Evolutionary conservation across 2,329 filamentous ascomycete species (phyloP).

Genomic region (Phyllosticta citrichinensis): DNA sequence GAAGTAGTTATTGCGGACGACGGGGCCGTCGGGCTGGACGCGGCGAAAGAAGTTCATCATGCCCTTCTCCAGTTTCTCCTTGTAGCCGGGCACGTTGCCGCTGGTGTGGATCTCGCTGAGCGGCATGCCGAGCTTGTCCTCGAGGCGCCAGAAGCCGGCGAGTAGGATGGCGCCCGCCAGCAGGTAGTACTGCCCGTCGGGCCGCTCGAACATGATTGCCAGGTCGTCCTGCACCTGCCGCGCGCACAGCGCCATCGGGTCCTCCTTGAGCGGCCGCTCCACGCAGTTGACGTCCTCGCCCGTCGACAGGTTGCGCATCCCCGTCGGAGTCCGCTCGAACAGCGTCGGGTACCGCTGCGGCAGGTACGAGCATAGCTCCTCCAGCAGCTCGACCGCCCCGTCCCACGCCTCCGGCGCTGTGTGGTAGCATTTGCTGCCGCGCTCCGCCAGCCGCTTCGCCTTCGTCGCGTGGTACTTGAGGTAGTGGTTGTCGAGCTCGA

Average conservation of each 20-base stretch:
- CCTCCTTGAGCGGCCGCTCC: constrained; percentile 55
- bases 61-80: constrained; percentile 60
- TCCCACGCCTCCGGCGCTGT: constrained; percentile 62
- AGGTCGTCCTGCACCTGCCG: constrained; percentile 73
- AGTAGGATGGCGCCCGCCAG: constrained; percentile 67
- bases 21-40: constrained; percentile 55
- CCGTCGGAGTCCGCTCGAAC: constrained; percentile 52
- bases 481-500: constrained; percentile 75
- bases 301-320: constrained; percentile 62
- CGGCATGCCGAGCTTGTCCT: constrained; percentile 72
- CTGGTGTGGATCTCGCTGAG: constrained; percentile 71
- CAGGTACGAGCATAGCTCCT: constrained; percentile 62
- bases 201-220: constrained; percentile 69
- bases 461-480: constrained; percentile 65
- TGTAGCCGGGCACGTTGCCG: constrained; percentile 64
- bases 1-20: constrained; percentile 74
- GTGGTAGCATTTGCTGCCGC: constrained; percentile 55
- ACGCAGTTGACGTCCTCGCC: constrained; percentile 61
- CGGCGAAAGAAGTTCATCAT: constrained; percentile 76
- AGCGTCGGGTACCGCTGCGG: constrained; percentile 65
- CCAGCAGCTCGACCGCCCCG: constrained; percentile 64
- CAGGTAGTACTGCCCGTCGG: constrained; percentile 72
- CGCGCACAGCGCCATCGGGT: constrained; percentile 66
- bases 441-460: constrained; percentile 53
- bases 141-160: constrained; percentile 72